phyloP scores from a whole-genome alignment of 1,284 basidiomycete species.

The Trametes sp. region DNA sequence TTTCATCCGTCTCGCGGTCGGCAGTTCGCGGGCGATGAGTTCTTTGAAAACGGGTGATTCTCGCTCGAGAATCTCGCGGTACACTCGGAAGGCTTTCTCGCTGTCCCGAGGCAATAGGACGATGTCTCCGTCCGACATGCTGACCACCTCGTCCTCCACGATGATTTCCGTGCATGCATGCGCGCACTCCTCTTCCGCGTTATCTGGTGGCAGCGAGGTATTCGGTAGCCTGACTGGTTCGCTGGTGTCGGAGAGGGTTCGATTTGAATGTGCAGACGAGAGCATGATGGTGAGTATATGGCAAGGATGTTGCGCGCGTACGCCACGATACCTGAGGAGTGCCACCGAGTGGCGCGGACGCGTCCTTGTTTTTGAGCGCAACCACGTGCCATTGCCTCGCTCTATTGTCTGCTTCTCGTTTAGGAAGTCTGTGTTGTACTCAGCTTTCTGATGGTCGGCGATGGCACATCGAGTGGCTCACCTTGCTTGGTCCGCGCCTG shows the following conservation, averaged over 20 bases:
- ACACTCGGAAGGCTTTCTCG: constrained; percentile 14
- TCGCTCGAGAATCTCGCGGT: constrained; percentile 22
- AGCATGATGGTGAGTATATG: background rate
- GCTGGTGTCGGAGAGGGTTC: too few relatives aligned
- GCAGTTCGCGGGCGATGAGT: constrained; percentile 14
- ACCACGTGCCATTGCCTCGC: background rate
- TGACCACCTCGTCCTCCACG: constrained; percentile 13
- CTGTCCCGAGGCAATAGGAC: constrained; percentile 17
- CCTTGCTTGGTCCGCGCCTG: background rate
- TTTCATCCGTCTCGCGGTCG: background rate
- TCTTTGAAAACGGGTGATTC: constrained; percentile 19
- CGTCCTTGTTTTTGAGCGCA: background rate
- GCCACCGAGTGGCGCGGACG: background rate
- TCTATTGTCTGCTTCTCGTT: background rate
- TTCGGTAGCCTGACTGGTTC: background rate
- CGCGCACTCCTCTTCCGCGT: background rate
- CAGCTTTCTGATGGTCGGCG: background rate
- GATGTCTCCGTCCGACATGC: constrained; percentile 26
- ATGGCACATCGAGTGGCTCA: background rate
- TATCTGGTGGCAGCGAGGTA: background rate
- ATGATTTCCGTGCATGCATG: background rate
- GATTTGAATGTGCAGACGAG: background rate
- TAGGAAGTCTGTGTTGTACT: background rate
- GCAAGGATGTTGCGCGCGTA: too few relatives aligned
- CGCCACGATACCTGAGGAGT: background rate